phyloP scores from a whole-genome alignment of 192 early-diverging fungal species.

The Coemansia sp. region DNA sequence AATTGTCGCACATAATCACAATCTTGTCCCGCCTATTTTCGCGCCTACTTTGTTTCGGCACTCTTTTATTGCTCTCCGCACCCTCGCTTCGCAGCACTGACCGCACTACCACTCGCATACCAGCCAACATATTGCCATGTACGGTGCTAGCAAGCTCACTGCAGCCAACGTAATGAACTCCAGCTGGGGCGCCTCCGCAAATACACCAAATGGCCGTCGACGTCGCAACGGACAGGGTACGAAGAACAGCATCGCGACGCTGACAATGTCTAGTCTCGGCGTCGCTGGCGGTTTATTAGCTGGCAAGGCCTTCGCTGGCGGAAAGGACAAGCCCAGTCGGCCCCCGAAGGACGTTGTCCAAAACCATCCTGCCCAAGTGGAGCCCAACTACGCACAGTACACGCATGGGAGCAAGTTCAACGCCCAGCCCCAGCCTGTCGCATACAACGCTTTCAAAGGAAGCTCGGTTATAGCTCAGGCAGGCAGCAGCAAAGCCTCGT shows the following conservation, averaged over 20 bases:
- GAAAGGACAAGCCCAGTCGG: neutral
- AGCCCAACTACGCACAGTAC: constrained; percentile 27
- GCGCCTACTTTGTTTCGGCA: too few species aligned
- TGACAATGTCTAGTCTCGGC: neutral
- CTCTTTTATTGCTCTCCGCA: neutral
- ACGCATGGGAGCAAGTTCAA: constrained; percentile 24
- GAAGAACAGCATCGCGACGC: neutral
- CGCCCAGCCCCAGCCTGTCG: constrained; percentile 22
- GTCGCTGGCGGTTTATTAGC: neutral
- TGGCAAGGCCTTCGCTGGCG: neutral
- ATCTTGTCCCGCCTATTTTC: neutral
- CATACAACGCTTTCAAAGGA: constrained; percentile 19
- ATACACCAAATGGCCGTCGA: neutral
- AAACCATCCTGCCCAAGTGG: neutral
- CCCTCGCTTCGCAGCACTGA: neutral
- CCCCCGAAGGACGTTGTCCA: neutral
- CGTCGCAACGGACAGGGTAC: neutral
- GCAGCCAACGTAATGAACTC: neutral
- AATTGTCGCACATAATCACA: neutral
- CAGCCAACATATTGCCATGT: neutral
- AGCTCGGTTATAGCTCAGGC: constrained; percentile 22
- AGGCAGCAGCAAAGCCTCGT: constrained; percentile 10
- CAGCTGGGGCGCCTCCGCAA: neutral
- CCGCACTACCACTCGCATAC: too few species aligned
- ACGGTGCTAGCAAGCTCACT: neutral